Conservation (phyloP, 306 rosid species). For the Oemleria cerasiformis region DNA sequence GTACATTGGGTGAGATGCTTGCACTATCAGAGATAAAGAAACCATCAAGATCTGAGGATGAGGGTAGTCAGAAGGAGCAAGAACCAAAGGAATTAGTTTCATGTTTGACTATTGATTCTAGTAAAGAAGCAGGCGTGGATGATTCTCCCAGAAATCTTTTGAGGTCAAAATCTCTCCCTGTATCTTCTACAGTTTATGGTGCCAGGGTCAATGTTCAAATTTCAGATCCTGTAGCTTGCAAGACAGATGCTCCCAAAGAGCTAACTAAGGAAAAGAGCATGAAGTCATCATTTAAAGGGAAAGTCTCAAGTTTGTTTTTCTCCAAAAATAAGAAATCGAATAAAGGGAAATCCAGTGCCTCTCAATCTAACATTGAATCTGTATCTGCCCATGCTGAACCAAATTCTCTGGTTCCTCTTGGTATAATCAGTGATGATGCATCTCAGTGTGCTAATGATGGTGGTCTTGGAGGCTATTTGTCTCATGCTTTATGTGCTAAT, state of each 20-base stretch:
- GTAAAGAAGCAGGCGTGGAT: conserved; percentile 41
- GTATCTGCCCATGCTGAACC: conserved; percentile 37
- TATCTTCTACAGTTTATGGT: conserved; percentile 49
- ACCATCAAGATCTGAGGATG: conserved; percentile 37
- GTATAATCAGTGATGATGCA: conserved; percentile 39
- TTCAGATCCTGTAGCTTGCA: conserved; percentile 40
- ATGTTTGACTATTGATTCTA: conserved; percentile 36
- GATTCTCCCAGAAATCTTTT: conserved; percentile 51
- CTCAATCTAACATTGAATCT: conserved; percentile 39
- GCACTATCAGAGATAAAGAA: conserved; percentile 70
- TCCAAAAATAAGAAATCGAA: conserved; percentile 67
- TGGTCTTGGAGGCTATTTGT: conserved; percentile 47
- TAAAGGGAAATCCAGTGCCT: conserved; percentile 51
- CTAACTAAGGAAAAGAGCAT: conserved; percentile 54
- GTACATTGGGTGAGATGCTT: conserved; percentile 96
- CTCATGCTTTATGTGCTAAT: conserved; percentile 22
- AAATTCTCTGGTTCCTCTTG: conserved; percentile 29
- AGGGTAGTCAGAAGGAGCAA: conserved; percentile 36
- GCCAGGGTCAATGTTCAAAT: conserved; percentile 37
- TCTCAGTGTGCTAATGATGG: conserved; percentile 41
- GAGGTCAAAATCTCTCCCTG: conserved; percentile 84
- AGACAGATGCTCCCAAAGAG: conserved; percentile 42
- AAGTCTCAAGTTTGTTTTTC: conserved; percentile 81
- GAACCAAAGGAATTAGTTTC: conserved; percentile 49
- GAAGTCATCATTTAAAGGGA: conserved; percentile 79